Conservation (phyloP, 352 stramenopile genomes). For the Globisporangium carolinianum region DNA sequence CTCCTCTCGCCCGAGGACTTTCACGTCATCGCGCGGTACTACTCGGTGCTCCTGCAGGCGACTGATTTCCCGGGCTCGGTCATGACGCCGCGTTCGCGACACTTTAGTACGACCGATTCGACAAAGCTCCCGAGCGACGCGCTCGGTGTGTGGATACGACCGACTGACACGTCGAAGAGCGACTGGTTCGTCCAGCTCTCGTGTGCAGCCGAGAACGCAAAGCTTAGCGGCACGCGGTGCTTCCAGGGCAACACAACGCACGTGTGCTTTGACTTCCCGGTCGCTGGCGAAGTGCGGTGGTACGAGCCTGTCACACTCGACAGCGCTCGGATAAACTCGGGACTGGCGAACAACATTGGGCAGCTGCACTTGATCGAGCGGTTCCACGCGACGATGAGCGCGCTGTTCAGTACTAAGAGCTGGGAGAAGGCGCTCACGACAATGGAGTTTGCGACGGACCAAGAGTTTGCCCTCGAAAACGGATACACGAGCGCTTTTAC, state of each 20-base stretch:
- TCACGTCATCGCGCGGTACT: constrained; percentile 21
- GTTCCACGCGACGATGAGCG: constrained; percentile 23
- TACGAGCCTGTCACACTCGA: constrained; percentile 15
- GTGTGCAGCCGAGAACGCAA: constrained; percentile 13
- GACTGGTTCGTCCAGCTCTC: constrained; percentile 20
- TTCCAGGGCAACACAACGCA: constrained; percentile 16
- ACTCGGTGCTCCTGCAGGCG: constrained; percentile 26
- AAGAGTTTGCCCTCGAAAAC: constrained; percentile 13
- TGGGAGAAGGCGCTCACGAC: constrained; percentile 24
- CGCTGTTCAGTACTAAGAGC: constrained; percentile 20
- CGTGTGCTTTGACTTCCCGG: constrained; percentile 24
- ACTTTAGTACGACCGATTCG: constrained; percentile 6
- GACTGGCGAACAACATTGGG: constrained; percentile 21
- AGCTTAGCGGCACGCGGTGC: constrained; percentile 19
- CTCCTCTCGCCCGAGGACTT: constrained; percentile 22
- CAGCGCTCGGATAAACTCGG: constrained; percentile 7
- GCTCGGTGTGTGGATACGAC: constrained; percentile 20
- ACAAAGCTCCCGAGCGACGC: constrained; percentile 11
- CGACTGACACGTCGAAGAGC: constrained; percentile 12
- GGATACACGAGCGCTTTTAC: constrained; percentile 18
- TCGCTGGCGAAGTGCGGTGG: constrained; percentile 13
- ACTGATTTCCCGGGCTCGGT: constrained; percentile 23
- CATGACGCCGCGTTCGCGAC: constrained; percentile 17
- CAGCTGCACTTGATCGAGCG: constrained; percentile 20
- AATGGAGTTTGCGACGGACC: constrained; percentile 13